Conservation (phyloP, 345 rosid species). For the Combretum micranthum region DNA sequence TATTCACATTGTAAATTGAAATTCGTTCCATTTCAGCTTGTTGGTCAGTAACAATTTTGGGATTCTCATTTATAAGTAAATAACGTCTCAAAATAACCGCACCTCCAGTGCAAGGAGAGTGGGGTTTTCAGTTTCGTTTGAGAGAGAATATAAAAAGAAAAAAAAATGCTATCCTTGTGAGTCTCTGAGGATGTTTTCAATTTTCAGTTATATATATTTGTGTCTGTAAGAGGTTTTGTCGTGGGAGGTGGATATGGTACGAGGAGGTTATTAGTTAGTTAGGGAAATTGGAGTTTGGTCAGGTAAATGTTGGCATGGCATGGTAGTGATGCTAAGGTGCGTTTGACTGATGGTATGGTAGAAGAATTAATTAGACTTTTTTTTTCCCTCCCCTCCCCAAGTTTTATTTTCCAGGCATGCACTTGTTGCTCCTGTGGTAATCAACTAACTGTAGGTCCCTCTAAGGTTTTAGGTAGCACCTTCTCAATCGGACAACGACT, state of each 20-base stretch:
- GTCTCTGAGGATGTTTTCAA: too few species aligned
- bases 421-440: conserved; percentile 11
- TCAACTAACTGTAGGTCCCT: conserved; percentile 11
- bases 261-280: background rate
- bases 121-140: background rate
- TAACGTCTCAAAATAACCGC: too few species aligned
- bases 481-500: too few species aligned
- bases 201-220: too few species aligned
- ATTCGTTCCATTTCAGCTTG: too few species aligned
- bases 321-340: conserved; percentile 5
- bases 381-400: conserved; percentile 5
- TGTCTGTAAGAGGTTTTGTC: too few species aligned
- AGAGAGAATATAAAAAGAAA: background rate
- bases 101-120: background rate
- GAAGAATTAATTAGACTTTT: background rate
- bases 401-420: background rate
- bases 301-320: conserved; percentile 9
- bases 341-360: background rate
- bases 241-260: background rate
- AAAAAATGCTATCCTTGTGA: too few species aligned
- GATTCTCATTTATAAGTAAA: too few species aligned
- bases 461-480: background rate
- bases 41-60: too few species aligned
- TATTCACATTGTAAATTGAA: too few species aligned
- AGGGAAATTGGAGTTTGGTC: background rate